Evolutionary conservation across 164 flowering plant genomes (phyloP).

Genomic region (Buxus sempervirens): DNA sequence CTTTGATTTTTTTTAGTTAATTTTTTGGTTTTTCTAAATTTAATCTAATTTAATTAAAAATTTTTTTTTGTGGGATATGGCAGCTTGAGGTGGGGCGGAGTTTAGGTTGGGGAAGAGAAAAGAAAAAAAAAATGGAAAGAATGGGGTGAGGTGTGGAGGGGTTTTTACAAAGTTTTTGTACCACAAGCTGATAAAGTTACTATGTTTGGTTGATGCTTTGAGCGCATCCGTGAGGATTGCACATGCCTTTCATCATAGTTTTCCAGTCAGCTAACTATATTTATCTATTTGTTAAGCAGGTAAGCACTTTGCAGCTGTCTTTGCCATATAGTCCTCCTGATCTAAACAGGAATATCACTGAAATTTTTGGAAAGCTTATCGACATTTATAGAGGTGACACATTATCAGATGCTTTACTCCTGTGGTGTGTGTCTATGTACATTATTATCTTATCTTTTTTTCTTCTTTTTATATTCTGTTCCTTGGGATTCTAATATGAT

Average conservation of each 20-base stretch:
- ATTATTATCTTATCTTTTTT: background rate
- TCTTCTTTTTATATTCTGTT: background rate
- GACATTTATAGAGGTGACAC: conserved; percentile 82
- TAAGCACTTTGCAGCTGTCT: conserved; percentile 27
- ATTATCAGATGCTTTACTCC: background rate
- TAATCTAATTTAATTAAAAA: too few species aligned
- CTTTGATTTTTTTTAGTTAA: too few species aligned
- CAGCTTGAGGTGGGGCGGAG: too few species aligned
- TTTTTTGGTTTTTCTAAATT: too few species aligned
- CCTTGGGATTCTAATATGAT: conserved; percentile 4
- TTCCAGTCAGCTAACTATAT: background rate
- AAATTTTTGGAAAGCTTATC: conserved; percentile 82
- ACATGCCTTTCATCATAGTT: background rate
- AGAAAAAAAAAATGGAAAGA: too few species aligned
- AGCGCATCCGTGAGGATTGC: too few species aligned
- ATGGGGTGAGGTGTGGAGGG: too few species aligned
- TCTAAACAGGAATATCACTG: conserved; percentile 68
- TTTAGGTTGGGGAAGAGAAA: too few species aligned
- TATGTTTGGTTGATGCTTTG: too few species aligned
- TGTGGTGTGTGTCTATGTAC: too few species aligned
- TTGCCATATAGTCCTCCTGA: conserved; percentile 76
- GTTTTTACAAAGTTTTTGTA: background rate
- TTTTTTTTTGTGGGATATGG: too few species aligned
- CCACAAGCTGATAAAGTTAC: too few species aligned
- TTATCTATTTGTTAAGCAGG: conserved; percentile 18